Conservation (phyloP, 495 filamentous ascomycete species). For the Amphirosellinia nigrospora region DNA sequence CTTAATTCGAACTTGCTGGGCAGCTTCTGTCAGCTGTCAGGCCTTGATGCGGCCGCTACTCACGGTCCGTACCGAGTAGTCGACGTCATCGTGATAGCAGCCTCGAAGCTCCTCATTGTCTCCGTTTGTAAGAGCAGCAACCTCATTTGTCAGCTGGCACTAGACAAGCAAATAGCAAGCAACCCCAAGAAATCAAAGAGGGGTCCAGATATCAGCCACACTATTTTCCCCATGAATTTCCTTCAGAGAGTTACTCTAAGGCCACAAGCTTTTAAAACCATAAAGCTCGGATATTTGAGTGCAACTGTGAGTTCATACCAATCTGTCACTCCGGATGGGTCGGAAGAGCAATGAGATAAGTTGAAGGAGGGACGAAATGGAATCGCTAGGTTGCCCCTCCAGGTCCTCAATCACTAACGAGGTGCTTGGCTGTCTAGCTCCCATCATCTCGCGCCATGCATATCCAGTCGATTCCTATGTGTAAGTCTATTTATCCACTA, state of each 20-base stretch:
- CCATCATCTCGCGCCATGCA: conserved; percentile 71
- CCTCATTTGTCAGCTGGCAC: conserved; percentile 11
- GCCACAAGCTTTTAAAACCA: conserved; percentile 29
- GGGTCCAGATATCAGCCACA: not conserved
- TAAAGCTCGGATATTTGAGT: conserved; percentile 35
- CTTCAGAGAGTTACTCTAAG: conserved; percentile 32
- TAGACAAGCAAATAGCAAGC: conserved; percentile 10
- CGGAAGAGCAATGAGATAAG: not conserved
- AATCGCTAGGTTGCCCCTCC: not conserved
- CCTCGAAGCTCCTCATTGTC: conserved; percentile 22
- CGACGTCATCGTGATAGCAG: conserved; percentile 25
- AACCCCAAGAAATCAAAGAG: conserved; percentile 1
- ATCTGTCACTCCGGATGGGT: not conserved
- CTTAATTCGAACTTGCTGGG: not conserved
- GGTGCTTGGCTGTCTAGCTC: conserved; percentile 38
- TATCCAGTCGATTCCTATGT: conserved; percentile 98
- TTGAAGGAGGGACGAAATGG: not conserved
- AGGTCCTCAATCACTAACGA: conserved; percentile 19
- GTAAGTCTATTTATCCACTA: conserved; percentile 62
- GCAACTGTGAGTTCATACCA: conserved; percentile 39
- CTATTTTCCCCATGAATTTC: conserved; percentile 36
- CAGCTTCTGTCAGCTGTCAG: conserved; percentile 10
- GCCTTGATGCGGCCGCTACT: not conserved
- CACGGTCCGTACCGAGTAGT: conserved; percentile 28
- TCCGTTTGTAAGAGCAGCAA: conserved; percentile 22